These are phyloP conservation scores for Monosporascus sp. DNA, from an alignment of 2,329 filamentous ascomycete species.

Conservation along the genomic window DNA sequence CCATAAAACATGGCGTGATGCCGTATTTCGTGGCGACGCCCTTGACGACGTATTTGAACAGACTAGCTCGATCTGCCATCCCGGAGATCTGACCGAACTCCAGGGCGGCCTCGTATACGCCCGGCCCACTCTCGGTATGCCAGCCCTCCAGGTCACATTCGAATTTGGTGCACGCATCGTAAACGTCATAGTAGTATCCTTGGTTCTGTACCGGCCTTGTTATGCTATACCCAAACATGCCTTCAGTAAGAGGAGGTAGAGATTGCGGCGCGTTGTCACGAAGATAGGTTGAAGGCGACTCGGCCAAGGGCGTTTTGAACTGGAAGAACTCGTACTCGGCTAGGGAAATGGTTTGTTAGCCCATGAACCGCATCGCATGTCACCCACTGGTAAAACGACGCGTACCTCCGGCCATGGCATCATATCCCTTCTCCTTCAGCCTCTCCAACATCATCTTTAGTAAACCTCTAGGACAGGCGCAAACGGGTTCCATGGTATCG, in stretches of 20 bases:
- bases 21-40: constrained; percentile 80
- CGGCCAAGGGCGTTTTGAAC: constrained; percentile 31
- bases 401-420: constrained; percentile 72
- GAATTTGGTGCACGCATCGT: constrained; percentile 64
- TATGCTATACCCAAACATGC: constrained; percentile 80
- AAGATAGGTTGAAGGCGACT: constrained; percentile 60
- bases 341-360: constrained; percentile 23
- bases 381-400: neutral
- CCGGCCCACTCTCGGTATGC: constrained; percentile 78
- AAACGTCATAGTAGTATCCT: constrained; percentile 79
- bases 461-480: constrained; percentile 66
- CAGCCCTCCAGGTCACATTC: constrained; percentile 71
- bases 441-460: constrained; percentile 56
- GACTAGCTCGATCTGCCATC: constrained; percentile 85
- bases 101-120: constrained; percentile 90
- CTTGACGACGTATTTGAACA: constrained; percentile 96
- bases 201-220: constrained; percentile 72
- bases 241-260: constrained; percentile 66
- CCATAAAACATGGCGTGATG: constrained; percentile 98
- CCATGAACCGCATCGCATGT: too few species aligned
- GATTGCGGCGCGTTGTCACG: constrained; percentile 57
- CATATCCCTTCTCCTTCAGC: constrained; percentile 56
- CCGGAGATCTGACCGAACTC: constrained; percentile 81
- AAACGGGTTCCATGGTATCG: constrained; percentile 56
- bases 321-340: constrained; percentile 71